Evolutionary conservation across 768 basidiomycete species (phyloP), one percentile per base, ranked within the genome.

Genomic region (Amanita exitialis): DNA sequence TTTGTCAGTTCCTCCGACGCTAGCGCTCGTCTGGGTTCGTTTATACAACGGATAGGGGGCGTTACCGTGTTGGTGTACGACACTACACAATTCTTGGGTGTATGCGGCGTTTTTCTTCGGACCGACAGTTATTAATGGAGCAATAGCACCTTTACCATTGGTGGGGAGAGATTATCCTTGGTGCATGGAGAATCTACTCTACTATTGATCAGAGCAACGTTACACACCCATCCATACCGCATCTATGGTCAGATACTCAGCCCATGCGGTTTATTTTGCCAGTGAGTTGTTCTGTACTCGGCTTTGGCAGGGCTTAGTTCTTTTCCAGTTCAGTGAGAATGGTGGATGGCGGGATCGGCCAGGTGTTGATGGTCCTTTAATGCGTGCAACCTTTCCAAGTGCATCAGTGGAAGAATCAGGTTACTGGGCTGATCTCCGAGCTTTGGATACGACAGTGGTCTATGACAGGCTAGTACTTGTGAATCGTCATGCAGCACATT

Each of bases 381-480:
- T 88, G 53, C 78, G 81, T 21, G 75, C 79, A 6, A 78, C 77
- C 0, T 87, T 86, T 62, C 84, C 84, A 1, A 66, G 64, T 16
- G 59, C 77, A 6, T 63, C 79, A 1, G 74, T 87, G 21, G 82
- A 86, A 56, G 67, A 73, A 27, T 66, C 72, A 8, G 66, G 69
- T 25, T 81, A 84, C 57, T 89, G 86, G 82, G 51, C 68, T 6
- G 86, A 87, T 62, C 69, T 84, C 20, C 66, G 71, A 16, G 58
- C 53, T 27, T 53, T 69, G 28, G 59, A 65, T 28, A 62, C 62
- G 21, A 81, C 79, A 13, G 77, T 79, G 65, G 70, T 80, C 47
- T 83, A 87, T 58, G 77, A 80, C 25, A 73, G 75, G 9, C 72
- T 79, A 5, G 65, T 86, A 44, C 66, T 87, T 49, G 66, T 79